Evolutionary conservation across 2,329 filamentous ascomycete species (phyloP), one percentile per base, ranked within the genome.

Genomic region (Aspergillus piperis): DNA sequence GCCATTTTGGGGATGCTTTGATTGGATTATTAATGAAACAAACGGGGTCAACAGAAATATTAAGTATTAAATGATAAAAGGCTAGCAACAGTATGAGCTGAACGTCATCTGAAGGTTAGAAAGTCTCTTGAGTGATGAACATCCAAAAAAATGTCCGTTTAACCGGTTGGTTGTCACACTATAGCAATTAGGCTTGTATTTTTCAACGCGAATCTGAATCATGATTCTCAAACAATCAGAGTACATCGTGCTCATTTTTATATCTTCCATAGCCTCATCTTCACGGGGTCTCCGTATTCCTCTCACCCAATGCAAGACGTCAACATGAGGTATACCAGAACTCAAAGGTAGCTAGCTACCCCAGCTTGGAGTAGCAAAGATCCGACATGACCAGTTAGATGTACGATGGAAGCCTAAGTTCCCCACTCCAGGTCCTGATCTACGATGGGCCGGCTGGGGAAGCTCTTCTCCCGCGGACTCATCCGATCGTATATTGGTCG

Each of bases 1-100:
- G 60, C 62, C 60, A 66, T 66, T 19, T 13, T 50, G 11, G 11
- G 32, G 10, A 23, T 48, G 23, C 15, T 47, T 21, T 13, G 27
- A 27, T 49, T 27, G n/a, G 23, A 27, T 27, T 3, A 27, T 48
- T 23, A 27, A 23, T n/a, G 25, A 23, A 3, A 25, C 15, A 23
- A 3, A 25, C 15, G 15, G 44, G 3, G 39, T 27, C 8, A 8
- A 27, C 3, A 25, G 17, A 5, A 11, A 27, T 8, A 30, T 27
- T 21, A 27, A 13, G 32, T 36, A 36, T 5, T 11, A 13, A 36
- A 36, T 13, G 5, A 36, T 13, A 15, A 36, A 5, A 36, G 8
- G 30, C 3, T 15, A 36, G 5, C 11, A 13, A 36, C 2, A 36
- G 11, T 36, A 36, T 13, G 11, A 13, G 32, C 11, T 10, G 11